phyloP scores from a whole-genome alignment of 768 basidiomycete genomes.

The Lactifluus pinguis region DNA sequence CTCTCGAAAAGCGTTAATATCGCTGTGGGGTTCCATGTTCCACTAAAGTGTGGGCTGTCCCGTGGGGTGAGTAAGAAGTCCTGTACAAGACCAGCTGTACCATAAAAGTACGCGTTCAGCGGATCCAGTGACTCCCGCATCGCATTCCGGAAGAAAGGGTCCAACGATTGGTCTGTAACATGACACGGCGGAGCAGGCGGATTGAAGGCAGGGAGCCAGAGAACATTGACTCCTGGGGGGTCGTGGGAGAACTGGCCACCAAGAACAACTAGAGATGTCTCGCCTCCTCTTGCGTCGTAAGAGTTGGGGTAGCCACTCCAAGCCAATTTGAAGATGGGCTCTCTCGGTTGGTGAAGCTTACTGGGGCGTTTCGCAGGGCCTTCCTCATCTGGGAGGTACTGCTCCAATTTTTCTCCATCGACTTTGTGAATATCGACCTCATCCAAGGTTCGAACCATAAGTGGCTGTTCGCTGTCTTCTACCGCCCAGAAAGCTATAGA shows the following conservation, averaged over 20 bases:
- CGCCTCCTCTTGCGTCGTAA: slow-evolving; percentile 55
- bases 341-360: slow-evolving; percentile 30
- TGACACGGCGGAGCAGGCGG: slow-evolving; percentile 36
- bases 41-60: slow-evolving; percentile 57
- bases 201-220: slow-evolving; percentile 59
- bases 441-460: slow-evolving; percentile 64
- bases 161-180: slow-evolving; percentile 22
- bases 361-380: slow-evolving; percentile 19
- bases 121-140: slow-evolving; percentile 53
- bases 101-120: slow-evolving; percentile 46
- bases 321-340: slow-evolving; percentile 79
- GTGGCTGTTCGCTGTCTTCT: slow-evolving; percentile 66
- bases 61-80: slow-evolving; percentile 75
- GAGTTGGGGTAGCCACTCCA: slow-evolving; percentile 76
- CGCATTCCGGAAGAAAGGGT: slow-evolving; percentile 43
- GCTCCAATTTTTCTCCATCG: slow-evolving; percentile 40
- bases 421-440: slow-evolving; percentile 47
- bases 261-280: slow-evolving; percentile 63
- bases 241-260: slow-evolving; percentile 60
- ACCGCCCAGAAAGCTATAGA: slow-evolving; percentile 77
- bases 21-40: slow-evolving; percentile 57
- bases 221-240: slow-evolving; percentile 53
- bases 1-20: slow-evolving; percentile 55
- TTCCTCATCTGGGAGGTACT: slow-evolving; percentile 25
- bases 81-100: slow-evolving; percentile 50